These are phyloP conservation scores for Rubroboletus satanas DNA, from an alignment of 768 basidiomycete genomes.

Conservation along the genomic window DNA sequence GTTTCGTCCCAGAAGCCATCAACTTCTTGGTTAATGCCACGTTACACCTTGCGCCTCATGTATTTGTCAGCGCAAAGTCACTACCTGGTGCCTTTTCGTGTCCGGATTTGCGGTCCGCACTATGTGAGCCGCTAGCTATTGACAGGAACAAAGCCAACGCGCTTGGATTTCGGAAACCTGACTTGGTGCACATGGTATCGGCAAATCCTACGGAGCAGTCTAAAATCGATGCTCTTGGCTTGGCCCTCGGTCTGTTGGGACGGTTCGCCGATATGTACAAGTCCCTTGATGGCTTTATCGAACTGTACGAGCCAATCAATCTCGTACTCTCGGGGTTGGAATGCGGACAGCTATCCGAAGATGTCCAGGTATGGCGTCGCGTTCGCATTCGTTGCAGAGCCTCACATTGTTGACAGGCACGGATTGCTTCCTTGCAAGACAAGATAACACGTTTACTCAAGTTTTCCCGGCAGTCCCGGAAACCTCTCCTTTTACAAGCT, in stretches of 20 bases:
- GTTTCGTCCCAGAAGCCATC: conserved; percentile 83
- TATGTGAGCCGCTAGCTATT: conserved; percentile 40
- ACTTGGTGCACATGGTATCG: conserved; percentile 45
- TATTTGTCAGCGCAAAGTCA: conserved; percentile 39
- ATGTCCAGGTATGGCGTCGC: conserved; percentile 47
- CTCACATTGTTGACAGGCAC: conserved; percentile 39
- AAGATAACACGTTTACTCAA: conserved; percentile 61
- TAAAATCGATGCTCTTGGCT: conserved; percentile 68
- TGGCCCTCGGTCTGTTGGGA: conserved; percentile 60
- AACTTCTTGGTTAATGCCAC: conserved; percentile 75
- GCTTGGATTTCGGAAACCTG: conserved; percentile 40
- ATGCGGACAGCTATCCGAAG: conserved; percentile 41
- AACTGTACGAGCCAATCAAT: conserved; percentile 70
- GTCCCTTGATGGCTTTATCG: conserved; percentile 76
- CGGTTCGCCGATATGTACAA: conserved; percentile 76
- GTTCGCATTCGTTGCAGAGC: conserved; percentile 2
- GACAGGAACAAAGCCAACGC: conserved; percentile 37
- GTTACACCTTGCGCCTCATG: conserved; percentile 69
- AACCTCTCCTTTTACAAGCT: conserved; percentile 78
- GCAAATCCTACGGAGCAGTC: conserved; percentile 45
- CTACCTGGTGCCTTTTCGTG: conserved; percentile 70
- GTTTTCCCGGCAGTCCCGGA: conserved; percentile 68
- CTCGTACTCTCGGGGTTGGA: conserved; percentile 56
- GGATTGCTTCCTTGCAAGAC: conserved; percentile 43
- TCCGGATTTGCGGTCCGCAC: conserved; percentile 61